Base-by-base conservation (phyloP, 192 early-diverging fungal species). In the Phycomyces nitens region DNA sequence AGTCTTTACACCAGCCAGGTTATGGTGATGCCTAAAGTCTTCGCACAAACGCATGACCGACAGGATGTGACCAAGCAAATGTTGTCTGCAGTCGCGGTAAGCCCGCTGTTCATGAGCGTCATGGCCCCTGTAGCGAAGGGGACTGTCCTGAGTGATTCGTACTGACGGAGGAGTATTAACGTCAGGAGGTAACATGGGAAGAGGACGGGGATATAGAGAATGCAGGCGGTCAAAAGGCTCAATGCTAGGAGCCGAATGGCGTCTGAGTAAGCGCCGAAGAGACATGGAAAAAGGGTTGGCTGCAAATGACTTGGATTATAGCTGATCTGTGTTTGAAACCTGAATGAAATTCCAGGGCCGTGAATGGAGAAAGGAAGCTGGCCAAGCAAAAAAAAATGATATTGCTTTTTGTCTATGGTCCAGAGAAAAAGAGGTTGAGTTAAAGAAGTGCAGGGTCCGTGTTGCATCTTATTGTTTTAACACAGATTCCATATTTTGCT, bases 31-130 rank as follows among this genome's bases (percentile, higher is more conserved):
- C 3, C 44, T 75, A 24, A 96, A 77, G 56, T 91, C 88, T 8
- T 81, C 74, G 51, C 93, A 80, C 23, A 94, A 56, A 21, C 73
- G 39, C 64, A 79, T 82, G 23, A 91, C 88, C 66, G 73, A 76
- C 18, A 70, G 57, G 54, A 96, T 85, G 66, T 90, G 77, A 23
- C 69, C 77, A 42, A 88, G 83, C 51, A 96, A 77, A 24, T 81
- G 77, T 27, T 80, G 83, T 62, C 89, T 85, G 64, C 86, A 88
- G 60, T 92, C 86, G 1, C 85, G 85, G 77, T 88, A 96, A 47
- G 85, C 60, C 43, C 82, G 84, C 68, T 91, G 81, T 56, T 82
- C 85, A 53, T 87, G 83, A 20, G 65, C 69, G 24, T 65, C 66
- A 60, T 67, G 66, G 10, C 70, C 21, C 20, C 68, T 42, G 29